A percentile compares a stretch with the other conserved stretches of the same genome.
Evolutionary conservation across 2,329 filamentous ascomycete species (phyloP).

Genomic region (Sarocladium kiliense): DNA sequence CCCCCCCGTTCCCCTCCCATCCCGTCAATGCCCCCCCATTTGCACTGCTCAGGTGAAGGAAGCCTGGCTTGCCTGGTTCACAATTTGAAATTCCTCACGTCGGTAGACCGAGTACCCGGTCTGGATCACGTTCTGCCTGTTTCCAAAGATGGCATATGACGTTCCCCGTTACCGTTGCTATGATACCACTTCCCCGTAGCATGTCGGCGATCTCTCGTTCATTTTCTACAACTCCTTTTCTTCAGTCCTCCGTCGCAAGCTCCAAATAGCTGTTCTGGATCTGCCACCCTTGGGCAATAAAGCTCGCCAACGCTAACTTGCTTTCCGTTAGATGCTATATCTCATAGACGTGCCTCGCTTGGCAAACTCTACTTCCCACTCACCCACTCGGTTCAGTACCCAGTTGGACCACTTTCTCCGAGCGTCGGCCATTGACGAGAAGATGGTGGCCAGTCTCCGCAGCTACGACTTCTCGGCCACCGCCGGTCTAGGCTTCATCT

Average conservation of each 20-base stretch:
- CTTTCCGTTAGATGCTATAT: constrained; percentile 61
- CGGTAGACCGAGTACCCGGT: no score
- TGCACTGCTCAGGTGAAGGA: no score
- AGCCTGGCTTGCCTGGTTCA: no score
- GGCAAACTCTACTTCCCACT: constrained; percentile 23
- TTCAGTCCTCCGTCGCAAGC: not conserved
- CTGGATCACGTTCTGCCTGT: no score
- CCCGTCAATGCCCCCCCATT: no score
- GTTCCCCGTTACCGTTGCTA: no score
- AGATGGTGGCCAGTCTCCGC: constrained; percentile 61
- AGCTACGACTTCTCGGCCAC: constrained; percentile 82
- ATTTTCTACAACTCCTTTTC: no score
- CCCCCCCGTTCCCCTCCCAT: not conserved
- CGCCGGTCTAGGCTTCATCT: constrained; percentile 69
- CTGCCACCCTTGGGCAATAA: constrained; percentile 4
- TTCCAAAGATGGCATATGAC: not conserved
- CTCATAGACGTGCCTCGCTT: constrained; percentile 81
- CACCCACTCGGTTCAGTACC: constrained; percentile 52
- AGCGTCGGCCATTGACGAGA: constrained; percentile 59
- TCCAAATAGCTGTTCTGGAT: no score
- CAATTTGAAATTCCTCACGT: no score
- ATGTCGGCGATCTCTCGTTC: no score
- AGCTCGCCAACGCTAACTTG: constrained; percentile 15
- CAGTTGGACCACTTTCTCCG: constrained; percentile 67
- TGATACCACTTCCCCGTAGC: no score